phyloP scores from a whole-genome alignment of 305 asterid genomes.

The Fraxinus latifolia region DNA sequence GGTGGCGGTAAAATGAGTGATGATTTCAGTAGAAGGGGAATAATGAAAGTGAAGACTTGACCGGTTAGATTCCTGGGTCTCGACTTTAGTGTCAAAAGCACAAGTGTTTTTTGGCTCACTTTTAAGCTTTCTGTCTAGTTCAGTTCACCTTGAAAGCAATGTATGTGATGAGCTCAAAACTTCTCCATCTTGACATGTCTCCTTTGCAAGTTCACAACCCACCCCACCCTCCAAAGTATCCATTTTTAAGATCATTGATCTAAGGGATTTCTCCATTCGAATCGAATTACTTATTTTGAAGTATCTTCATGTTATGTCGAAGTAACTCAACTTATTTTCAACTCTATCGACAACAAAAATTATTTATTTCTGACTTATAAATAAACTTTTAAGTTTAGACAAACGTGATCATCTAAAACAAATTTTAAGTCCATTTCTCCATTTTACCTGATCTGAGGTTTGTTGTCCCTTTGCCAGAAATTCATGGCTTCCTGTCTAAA shows the following conservation, averaged over 20 bases:
- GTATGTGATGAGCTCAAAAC: not conserved
- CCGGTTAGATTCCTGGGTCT: constrained; percentile 43
- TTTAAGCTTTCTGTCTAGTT: constrained; percentile 19
- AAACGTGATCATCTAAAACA: not conserved
- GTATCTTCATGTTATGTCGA: not conserved
- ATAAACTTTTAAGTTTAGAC: not conserved
- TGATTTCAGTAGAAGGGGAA: constrained; percentile 33
- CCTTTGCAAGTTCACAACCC: not conserved
- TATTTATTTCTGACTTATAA: not conserved
- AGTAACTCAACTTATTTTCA: too few relatives aligned
- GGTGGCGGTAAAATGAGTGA: constrained; percentile 29
- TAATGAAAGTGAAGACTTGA: constrained; percentile 36
- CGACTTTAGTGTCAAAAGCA: constrained; percentile 35
- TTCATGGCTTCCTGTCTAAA: constrained; percentile 33
- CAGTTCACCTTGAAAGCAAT: not conserved
- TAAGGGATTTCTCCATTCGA: not conserved
- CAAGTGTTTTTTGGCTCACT: constrained; percentile 27
- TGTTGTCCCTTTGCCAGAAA: constrained; percentile 33
- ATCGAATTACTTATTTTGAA: too few relatives aligned
- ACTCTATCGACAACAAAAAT: not conserved
- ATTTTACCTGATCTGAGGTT: constrained; percentile 26
- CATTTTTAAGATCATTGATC: not conserved
- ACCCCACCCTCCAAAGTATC: not conserved
- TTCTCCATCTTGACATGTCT: not conserved
- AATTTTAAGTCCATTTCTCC: constrained; percentile 7